Percentiles rank a stretch among this genome's conserved stretches.
Evolutionary conservation across 805 yeast genomes (phyloP).

Genomic region (Cyberlindnera subsufficiens): DNA sequence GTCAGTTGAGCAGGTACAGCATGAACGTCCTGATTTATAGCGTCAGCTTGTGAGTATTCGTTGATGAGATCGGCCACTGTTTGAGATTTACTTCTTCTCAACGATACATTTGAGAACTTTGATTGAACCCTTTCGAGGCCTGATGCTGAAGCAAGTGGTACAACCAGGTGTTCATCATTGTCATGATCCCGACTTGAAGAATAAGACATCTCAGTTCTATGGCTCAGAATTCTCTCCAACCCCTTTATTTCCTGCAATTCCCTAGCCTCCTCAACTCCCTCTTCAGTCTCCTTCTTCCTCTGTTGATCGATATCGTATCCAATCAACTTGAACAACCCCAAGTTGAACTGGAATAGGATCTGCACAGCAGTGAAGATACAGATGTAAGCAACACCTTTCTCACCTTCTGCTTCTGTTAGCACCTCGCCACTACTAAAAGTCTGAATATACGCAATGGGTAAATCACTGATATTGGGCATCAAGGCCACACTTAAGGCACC

Average conservation of each 20-base stretch:
- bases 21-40: constrained; percentile 11
- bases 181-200: constrained; percentile 1
- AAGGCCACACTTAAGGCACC: constrained; percentile 66
- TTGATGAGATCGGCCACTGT: constrained; percentile 40
- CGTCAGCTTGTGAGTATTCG: constrained; percentile 32
- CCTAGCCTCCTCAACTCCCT: neutral
- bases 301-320: constrained; percentile 48
- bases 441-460: constrained; percentile 73
- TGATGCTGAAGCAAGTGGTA: constrained; percentile 6
- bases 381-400: constrained; percentile 77
- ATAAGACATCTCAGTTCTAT: constrained; percentile 1
- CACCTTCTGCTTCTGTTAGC: constrained; percentile 54
- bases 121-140: constrained; percentile 11
- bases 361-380: constrained; percentile 68
- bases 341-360: constrained; percentile 58
- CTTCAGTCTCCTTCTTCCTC: constrained; percentile 1
- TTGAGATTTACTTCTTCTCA: constrained; percentile 23
- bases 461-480: constrained; percentile 69
- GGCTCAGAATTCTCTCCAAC: neutral
- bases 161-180: neutral
- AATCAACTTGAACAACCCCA: constrained; percentile 68
- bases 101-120: constrained; percentile 6
- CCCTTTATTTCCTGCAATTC: neutral
- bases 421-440: constrained; percentile 44
- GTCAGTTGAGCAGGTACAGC: constrained; percentile 18